phyloP scores from a whole-genome alignment of 2,329 filamentous ascomycete genomes.

The Cadophora gregata region DNA sequence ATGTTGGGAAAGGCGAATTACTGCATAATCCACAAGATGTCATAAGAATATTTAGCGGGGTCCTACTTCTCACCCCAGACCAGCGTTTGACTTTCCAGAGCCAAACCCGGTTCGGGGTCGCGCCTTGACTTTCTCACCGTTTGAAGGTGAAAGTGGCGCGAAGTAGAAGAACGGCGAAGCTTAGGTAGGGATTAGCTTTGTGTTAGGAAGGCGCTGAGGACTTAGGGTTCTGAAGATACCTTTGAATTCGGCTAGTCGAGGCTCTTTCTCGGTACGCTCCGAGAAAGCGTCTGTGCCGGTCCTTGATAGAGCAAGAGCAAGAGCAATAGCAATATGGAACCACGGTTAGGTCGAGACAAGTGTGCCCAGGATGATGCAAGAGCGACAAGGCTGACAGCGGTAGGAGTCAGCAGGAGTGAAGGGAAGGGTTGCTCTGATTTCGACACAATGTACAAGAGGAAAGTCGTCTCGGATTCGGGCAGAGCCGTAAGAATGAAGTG shows the following conservation, averaged over 20 bases:
- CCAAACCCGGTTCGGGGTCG: slow-evolving; percentile 30
- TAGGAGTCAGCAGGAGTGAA: background rate
- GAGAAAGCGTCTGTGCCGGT: slow-evolving; percentile 29
- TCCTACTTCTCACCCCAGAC: slow-evolving; percentile 28
- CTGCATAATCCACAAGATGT: slow-evolving; percentile 20
- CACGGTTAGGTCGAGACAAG: slow-evolving; percentile 31
- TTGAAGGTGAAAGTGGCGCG: slow-evolving; percentile 28
- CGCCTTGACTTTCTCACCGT: slow-evolving; percentile 28
- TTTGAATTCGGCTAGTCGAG: slow-evolving; percentile 27
- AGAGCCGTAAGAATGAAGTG: slow-evolving; percentile 12
- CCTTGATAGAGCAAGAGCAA: slow-evolving; percentile 29
- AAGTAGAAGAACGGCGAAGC: slow-evolving; percentile 15
- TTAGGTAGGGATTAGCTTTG: slow-evolving; percentile 23
- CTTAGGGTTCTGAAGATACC: slow-evolving; percentile 25
- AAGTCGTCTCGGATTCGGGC: slow-evolving; percentile 30
- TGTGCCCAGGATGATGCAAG: slow-evolving; percentile 28
- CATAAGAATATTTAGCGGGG: slow-evolving; percentile 26
- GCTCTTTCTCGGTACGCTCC: slow-evolving; percentile 36
- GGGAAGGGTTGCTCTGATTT: slow-evolving; percentile 23
- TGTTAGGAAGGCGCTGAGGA: slow-evolving; percentile 28
- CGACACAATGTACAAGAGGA: slow-evolving; percentile 14
- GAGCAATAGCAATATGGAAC: slow-evolving; percentile 18
- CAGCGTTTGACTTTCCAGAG: slow-evolving; percentile 24
- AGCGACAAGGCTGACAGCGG: slow-evolving; percentile 27
- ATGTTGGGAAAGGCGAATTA: background rate